Conservation (phyloP, 345 rosid genomes). For the Isatis tinctoria region DNA sequence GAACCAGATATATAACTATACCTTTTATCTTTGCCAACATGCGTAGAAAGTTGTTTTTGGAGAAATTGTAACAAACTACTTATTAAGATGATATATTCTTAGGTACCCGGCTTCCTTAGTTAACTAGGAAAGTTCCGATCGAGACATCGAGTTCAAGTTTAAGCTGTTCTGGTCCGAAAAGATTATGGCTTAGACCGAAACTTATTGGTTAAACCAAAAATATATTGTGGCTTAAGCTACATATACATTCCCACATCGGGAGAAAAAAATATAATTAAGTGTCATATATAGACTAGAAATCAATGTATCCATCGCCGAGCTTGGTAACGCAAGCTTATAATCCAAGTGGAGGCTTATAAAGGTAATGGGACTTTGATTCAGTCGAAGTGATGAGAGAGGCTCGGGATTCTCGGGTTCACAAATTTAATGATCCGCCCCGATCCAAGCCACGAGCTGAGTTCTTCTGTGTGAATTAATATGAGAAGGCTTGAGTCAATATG, state of each 20-base stretch:
- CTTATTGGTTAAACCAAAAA: too few species aligned
- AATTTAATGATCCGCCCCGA: not conserved
- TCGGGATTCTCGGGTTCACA: not conserved
- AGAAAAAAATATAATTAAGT: not conserved
- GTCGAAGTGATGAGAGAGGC: not conserved
- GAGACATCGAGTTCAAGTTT: too few species aligned
- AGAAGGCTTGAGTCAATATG: not conserved
- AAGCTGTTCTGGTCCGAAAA: too few species aligned
- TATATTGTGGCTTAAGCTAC: too few species aligned
- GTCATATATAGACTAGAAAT: not conserved
- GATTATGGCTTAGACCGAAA: too few species aligned
- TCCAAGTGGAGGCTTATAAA: not conserved
- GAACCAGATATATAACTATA: too few species aligned
- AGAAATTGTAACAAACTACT: too few species aligned
- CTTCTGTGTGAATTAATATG: not conserved
- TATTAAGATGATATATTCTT: too few species aligned
- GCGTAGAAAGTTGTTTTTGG: too few species aligned
- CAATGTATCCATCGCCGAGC: not conserved
- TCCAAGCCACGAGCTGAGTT: not conserved
- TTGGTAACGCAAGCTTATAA: conserved; percentile 4
- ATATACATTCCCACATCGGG: not conserved
- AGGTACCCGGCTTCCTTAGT: too few species aligned
- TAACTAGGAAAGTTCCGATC: too few species aligned
- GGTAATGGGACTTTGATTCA: not conserved
- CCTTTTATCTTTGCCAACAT: too few species aligned